Evolutionary conservation across 176 grass and related monocot species (phyloP).

Genomic region (Microstegium vimineum): DNA sequence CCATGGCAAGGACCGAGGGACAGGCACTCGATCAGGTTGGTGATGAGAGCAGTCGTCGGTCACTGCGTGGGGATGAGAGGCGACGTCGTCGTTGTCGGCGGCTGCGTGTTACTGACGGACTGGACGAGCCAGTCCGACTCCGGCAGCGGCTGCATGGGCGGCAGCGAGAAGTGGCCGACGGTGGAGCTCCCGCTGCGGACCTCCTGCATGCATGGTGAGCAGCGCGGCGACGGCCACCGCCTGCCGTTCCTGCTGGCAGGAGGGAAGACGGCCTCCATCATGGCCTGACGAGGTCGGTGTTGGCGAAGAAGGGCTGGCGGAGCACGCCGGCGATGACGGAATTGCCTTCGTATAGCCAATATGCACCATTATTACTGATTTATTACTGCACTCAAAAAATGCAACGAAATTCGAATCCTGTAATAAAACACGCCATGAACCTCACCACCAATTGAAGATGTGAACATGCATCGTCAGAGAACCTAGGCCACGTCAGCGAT

Average conservation of each 20-base stretch:
- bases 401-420: too few relatives aligned
- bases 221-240: constrained; percentile 53
- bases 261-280: constrained; percentile 65
- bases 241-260: not conserved
- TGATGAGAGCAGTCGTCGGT: not conserved
- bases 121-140: constrained; percentile 53
- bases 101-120: constrained; percentile 29
- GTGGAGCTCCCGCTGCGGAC: constrained; percentile 89
- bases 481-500: not conserved
- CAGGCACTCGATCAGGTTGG: too few relatives aligned
- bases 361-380: too few relatives aligned
- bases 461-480: too few relatives aligned
- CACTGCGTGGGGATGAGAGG: constrained; percentile 52
- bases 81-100: too few relatives aligned
- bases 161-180: constrained; percentile 70
- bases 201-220: constrained; percentile 78
- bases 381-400: too few relatives aligned
- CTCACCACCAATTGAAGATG: too few relatives aligned
- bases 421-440: too few relatives aligned
- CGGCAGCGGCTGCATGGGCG: constrained; percentile 53
- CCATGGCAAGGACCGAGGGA: too few relatives aligned
- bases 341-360: too few relatives aligned
- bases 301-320: constrained; percentile 80
- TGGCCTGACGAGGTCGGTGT: constrained; percentile 66
- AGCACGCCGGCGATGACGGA: constrained; percentile 74